These are phyloP conservation scores for Corchorus olitorius DNA, from an alignment of 345 rosid genomes.

Conservation along the genomic window DNA sequence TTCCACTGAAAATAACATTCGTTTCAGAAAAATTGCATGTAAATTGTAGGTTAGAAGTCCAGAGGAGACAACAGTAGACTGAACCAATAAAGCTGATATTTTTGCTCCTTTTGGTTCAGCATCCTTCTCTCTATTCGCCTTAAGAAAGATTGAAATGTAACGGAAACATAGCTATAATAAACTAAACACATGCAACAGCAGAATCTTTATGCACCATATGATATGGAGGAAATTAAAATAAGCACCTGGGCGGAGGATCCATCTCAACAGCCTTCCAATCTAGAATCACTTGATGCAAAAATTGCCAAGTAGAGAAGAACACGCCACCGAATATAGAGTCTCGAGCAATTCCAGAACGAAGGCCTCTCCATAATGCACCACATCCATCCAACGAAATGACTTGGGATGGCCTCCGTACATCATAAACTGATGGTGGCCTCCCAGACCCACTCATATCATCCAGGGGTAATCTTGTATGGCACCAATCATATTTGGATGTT, in stretches of 20 bases:
- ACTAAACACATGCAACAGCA: background rate
- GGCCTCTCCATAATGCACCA: slow-evolving; percentile 78
- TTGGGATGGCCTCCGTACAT: slow-evolving; percentile 61
- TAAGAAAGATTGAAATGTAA: background rate
- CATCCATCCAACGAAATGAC: slow-evolving; percentile 83
- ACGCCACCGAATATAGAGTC: slow-evolving; percentile 81
- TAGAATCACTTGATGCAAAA: slow-evolving; percentile 65
- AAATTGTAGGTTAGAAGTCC: background rate
- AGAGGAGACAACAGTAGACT: background rate
- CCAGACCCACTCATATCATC: slow-evolving; percentile 99
- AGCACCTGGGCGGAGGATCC: slow-evolving; percentile 81
- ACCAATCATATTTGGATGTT: slow-evolving; percentile 61
- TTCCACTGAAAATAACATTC: no score
- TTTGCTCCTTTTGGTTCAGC: background rate
- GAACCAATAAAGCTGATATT: background rate
- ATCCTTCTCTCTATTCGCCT: background rate
- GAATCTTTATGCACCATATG: background rate
- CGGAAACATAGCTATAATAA: background rate
- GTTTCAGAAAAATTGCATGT: no score
- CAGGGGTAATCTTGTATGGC: slow-evolving; percentile 82
- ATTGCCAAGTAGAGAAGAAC: slow-evolving; percentile 91
- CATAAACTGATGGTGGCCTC: slow-evolving; percentile 70
- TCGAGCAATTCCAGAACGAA: slow-evolving; percentile 72
- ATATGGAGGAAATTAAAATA: slow-evolving; percentile 2
- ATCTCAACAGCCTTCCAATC: slow-evolving; percentile 89